Conservation (phyloP, 768 basidiomycete genomes). For the Hypholoma sublateritium region DNA sequence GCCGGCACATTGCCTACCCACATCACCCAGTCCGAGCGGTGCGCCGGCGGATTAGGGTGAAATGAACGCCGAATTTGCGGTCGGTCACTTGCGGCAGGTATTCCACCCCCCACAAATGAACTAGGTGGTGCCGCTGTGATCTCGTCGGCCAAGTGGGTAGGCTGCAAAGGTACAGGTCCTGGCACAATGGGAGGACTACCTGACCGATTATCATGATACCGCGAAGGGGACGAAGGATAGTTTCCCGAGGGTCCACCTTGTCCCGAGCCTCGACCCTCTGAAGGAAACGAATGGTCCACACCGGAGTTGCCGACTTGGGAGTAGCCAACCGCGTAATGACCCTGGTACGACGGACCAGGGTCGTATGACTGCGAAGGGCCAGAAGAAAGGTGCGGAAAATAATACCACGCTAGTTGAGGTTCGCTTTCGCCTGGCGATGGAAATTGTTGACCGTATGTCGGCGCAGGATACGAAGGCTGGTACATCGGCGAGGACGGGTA, state of each 20-base stretch:
- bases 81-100: slow-evolving; percentile 19
- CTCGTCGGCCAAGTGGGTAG: background rate
- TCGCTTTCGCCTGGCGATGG: slow-evolving; percentile 31
- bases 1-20: slow-evolving; percentile 93
- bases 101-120: slow-evolving; percentile 12
- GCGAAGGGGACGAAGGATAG: too few relatives aligned
- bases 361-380: slow-evolving; percentile 25
- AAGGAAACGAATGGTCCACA: slow-evolving; percentile 21
- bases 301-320: slow-evolving; percentile 22
- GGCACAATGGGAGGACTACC: too few relatives aligned
- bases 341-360: slow-evolving; percentile 27
- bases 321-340: slow-evolving; percentile 31
- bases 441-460: slow-evolving; percentile 37
- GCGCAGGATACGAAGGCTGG: slow-evolving; percentile 32
- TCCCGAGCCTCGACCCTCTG: slow-evolving; percentile 4
- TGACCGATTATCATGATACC: too few relatives aligned
- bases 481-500: slow-evolving; percentile 33
- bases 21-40: slow-evolving; percentile 92
- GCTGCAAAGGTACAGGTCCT: too few relatives aligned
- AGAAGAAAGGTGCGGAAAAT: slow-evolving; percentile 31
- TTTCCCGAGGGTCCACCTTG: background rate
- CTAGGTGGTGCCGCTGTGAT: slow-evolving; percentile 1
- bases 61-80: slow-evolving; percentile 50
- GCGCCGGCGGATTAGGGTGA: slow-evolving; percentile 69
- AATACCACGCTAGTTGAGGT: slow-evolving; percentile 55